Evolutionary conservation across 2,329 filamentous ascomycete genomes (phyloP), one percentile per base, ranked within the genome.

Genomic region (Diplodia sapinea): DNA sequence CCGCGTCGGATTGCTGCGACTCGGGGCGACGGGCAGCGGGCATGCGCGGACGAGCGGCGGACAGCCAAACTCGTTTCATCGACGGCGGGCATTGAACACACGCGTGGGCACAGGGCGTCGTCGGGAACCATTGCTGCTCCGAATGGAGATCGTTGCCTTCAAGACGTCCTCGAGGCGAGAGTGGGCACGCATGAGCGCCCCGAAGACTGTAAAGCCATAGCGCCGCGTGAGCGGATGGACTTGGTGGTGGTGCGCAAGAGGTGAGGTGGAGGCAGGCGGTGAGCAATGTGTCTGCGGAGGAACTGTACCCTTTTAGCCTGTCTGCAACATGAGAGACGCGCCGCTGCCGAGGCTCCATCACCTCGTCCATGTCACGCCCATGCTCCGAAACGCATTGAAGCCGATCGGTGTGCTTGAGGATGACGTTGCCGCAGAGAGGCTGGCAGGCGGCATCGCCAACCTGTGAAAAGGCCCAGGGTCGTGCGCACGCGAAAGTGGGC

Each of bases 341-440:
- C 31, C 31, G 40, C 57, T 4, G 57, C 54, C n/a, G 54, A 20
- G 31, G 54, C 54, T 38, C 54, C 54, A 56, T 13, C 9, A 40
- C 55, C 31, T 29, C 20, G 36, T 40, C 40, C 29, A 40, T 49
- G 12, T 1, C 8, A 31, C 54, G 51, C 31, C 59, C 59, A 51
- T 63, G 59, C 59, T 17, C 43, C n/a, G 29, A 51, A 62, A 62
- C 59, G 59, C 43, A 62, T 62, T 51, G 29, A 8, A 62, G 59
- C 59, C 20, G 43, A 51, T 62, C 59, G 4, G 8, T 33, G 36
- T 38, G 36, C 36, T 33, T 38, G 36, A 12, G 36, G 3, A 38
- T 38, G 36, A 56, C 12, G 26, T 38, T 33, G 31, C 43, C 26
- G 26, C 26, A 26, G 4, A 26, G 26, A 26, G 26, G 26, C 26